These are phyloP conservation scores for Venturia pyrina DNA, from an alignment of 2,329 filamentous ascomycete species.

Conservation along the genomic window DNA sequence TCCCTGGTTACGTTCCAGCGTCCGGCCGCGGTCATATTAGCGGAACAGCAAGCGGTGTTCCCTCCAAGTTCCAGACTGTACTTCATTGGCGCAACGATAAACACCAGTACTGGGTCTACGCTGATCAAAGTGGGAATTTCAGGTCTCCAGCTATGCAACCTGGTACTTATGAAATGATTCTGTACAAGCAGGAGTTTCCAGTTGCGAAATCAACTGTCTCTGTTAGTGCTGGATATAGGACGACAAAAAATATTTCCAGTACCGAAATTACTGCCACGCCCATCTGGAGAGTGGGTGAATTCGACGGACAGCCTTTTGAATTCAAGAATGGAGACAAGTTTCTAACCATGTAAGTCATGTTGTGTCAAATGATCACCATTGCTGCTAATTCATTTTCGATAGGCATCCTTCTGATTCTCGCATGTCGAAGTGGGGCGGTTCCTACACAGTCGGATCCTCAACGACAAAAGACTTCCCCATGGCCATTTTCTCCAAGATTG, in stretches of 20 bases:
- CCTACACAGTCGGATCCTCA: constrained; percentile 51
- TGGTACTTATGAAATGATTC: constrained; percentile 58
- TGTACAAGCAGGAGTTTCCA: constrained; percentile 50
- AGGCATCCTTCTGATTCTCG: constrained; percentile 60
- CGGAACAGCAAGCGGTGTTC: constrained; percentile 50
- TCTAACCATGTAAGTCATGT: background rate
- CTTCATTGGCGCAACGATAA: constrained; percentile 55
- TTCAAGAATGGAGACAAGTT: constrained; percentile 56
- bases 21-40: constrained; percentile 48
- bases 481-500: constrained; percentile 53
- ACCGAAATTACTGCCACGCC: constrained; percentile 39
- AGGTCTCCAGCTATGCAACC: constrained; percentile 58
- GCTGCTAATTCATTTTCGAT: constrained; percentile 23
- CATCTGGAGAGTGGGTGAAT: constrained; percentile 55
- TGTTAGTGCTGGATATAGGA: constrained; percentile 41
- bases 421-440: constrained; percentile 52
- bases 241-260: constrained; percentile 42
- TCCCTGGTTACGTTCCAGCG: constrained; percentile 48
- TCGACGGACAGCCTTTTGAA: constrained; percentile 48
- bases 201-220: constrained; percentile 37
- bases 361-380: background rate
- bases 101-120: constrained; percentile 57
- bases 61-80: constrained; percentile 43
- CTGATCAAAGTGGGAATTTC: constrained; percentile 45
- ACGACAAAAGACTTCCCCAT: constrained; percentile 49